Conservation (phyloP, 129 eudicot species). For the Ambrosia trifida region DNA sequence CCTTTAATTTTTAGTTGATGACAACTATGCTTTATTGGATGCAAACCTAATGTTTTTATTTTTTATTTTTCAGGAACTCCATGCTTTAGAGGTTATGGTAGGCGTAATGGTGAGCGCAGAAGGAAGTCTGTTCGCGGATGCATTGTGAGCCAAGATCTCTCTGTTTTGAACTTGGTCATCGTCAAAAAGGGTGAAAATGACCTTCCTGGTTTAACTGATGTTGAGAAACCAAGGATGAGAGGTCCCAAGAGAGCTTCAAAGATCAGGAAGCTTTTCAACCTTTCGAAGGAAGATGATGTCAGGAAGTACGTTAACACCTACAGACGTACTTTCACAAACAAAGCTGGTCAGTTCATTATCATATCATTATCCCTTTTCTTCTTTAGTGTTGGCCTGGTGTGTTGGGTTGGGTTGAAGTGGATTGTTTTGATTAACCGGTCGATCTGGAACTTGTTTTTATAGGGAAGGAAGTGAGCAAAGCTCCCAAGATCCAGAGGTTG, state of each 20-base stretch:
- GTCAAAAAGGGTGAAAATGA: conserved; percentile 55
- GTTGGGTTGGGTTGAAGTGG: neutral
- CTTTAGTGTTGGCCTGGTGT: neutral
- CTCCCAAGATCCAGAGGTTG: conserved; percentile 64
- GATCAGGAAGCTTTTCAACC: conserved; percentile 70
- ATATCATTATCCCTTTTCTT: neutral
- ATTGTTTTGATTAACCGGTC: neutral
- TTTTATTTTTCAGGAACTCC: conserved; percentile 16
- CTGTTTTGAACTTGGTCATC: conserved; percentile 38
- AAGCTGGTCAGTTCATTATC: conserved; percentile 19
- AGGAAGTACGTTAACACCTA: conserved; percentile 33
- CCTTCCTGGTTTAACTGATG: conserved; percentile 70
- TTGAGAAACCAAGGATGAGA: conserved; percentile 80
- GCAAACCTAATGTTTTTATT: neutral
- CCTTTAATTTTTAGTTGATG: neutral
- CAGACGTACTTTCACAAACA: conserved; percentile 26
- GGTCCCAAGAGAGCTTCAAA: conserved; percentile 79
- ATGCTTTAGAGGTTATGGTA: conserved; percentile 29
- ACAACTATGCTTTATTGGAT: neutral
- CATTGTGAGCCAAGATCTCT: conserved; percentile 34
- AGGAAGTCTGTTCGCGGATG: conserved; percentile 37
- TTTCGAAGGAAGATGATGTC: conserved; percentile 57
- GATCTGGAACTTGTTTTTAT: neutral
- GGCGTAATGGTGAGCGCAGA: conserved; percentile 27
- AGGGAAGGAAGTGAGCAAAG: conserved; percentile 61